Base-by-base conservation (phyloP, 106 monocot species). In the Vanilla planifolia region DNA sequence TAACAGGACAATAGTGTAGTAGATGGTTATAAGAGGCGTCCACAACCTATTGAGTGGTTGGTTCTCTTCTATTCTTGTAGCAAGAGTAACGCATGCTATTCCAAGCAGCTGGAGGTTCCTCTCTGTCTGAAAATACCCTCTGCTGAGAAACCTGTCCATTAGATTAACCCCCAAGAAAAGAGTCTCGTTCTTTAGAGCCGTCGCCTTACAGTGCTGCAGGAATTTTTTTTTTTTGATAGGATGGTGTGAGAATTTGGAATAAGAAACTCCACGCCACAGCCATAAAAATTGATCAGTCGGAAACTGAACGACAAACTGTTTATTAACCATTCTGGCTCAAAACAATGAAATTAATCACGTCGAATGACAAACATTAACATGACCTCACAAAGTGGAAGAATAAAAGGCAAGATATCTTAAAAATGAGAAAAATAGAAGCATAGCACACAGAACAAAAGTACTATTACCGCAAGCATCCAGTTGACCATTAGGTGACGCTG, bases 61-160 rank as follows among this genome's bases (percentile, higher is more conserved):
- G 64, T 91, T 91, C 67, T 92, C 96, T 75, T 98, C 96, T 32
- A 98, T 71, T 44, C 96, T 71, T 9, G 86, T 77, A 41, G 96
- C 91, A 16, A 98, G 77, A n/a, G 82, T 85, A 62, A 82, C 32
- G 57, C 81, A 91, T 16, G 96, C 73, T 46, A 98, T 82, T 13
- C 96, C 96, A 20, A 91, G 69, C 40, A 98, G 64, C 65, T 98
- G 87, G 8, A 92, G 73, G 15, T 85, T 67, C 40, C 70, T 73
- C 33, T 72, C 74, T 35, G 57, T 74, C 61, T 75, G 73, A 64
- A 91, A 85, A 59, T 82, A 88, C 26, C 96, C 84, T 63, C 62
- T 71, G 48, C 73, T 80, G 22, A 98, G 73, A 52, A 98, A 75
- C 40, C 87, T 67, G 50, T 98, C 96, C 73, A 98, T 67, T 57